Percentiles rank a stretch among this genome's conserved stretches.
phyloP scores from a whole-genome alignment of 306 rosid species.

The Alnus glutinosa region DNA sequence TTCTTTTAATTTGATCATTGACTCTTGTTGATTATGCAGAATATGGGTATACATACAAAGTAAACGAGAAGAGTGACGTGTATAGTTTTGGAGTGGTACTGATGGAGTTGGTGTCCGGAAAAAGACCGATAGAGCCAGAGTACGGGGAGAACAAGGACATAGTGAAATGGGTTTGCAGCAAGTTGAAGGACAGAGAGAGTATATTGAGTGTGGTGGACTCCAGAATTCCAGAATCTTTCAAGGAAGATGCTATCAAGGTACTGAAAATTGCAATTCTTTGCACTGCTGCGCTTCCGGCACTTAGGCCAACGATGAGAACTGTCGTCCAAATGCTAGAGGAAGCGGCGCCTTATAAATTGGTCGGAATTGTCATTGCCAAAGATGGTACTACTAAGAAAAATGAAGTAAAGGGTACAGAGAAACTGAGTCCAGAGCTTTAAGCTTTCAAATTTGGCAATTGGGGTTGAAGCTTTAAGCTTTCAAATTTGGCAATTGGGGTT shows the following conservation, averaged over 20 bases:
- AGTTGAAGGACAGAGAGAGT: constrained; percentile 50
- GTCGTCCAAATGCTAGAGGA: constrained; percentile 88
- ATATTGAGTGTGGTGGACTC: constrained; percentile 54
- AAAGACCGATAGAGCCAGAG: constrained; percentile 71
- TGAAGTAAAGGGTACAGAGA: constrained; percentile 23
- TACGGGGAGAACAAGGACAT: constrained; percentile 82
- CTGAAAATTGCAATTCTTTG: constrained; percentile 69
- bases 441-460: not conserved
- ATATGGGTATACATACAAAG: constrained; percentile 77
- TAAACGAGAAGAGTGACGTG: constrained; percentile 90
- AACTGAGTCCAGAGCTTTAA: constrained; percentile 9
- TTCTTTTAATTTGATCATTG: not conserved
- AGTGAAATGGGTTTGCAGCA: constrained; percentile 69
- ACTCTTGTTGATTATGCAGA: constrained; percentile 45
- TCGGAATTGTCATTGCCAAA: constrained; percentile 58
- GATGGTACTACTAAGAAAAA: constrained; percentile 41
- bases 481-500: not conserved
- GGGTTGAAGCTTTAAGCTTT: not conserved
- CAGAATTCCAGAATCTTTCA: constrained; percentile 47
- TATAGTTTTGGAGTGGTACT: constrained; percentile 93
- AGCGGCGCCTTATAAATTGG: constrained; percentile 59
- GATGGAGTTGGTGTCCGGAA: constrained; percentile 83
- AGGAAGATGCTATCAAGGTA: constrained; percentile 70
- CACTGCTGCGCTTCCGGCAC: constrained; percentile 58
- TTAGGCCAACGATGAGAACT: constrained; percentile 78